Evolutionary conservation across 169 alveolate genomes (phyloP).

Genomic region (Perkinsus olseni): DNA sequence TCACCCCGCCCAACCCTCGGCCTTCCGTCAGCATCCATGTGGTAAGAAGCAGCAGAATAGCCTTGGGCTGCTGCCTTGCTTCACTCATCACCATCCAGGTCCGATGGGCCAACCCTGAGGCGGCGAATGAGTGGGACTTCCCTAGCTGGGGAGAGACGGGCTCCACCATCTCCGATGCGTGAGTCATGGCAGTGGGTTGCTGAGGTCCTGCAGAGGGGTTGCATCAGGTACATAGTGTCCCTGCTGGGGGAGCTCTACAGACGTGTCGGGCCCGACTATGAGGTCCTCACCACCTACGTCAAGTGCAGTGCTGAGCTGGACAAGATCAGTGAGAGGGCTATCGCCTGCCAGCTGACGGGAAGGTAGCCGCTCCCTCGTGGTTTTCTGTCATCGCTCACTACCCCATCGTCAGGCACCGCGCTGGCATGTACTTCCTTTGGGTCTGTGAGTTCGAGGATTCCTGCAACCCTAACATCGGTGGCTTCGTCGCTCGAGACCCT

Average conservation of each 20-base stretch:
- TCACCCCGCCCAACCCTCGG: neutral
- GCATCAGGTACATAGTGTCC: neutral
- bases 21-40: neutral
- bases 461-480: neutral
- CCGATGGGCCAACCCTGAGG: neutral
- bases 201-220: neutral
- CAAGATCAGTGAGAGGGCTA: neutral
- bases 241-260: neutral
- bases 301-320: neutral
- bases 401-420: neutral
- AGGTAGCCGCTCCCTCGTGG: neutral
- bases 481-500: neutral
- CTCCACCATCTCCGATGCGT: neutral
- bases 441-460: neutral
- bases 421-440: neutral
- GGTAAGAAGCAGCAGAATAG: no score
- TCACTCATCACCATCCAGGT: no score
- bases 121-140: neutral
- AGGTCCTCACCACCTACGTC: neutral
- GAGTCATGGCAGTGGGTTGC: neutral
- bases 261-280: neutral
- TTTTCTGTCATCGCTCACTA: no score
- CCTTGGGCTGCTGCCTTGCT: no score
- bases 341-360: neutral
- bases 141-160: neutral